These are phyloP conservation scores for Udeniomyces megalosporus DNA, from an alignment of 768 basidiomycete species.

Conservation along the genomic window DNA sequence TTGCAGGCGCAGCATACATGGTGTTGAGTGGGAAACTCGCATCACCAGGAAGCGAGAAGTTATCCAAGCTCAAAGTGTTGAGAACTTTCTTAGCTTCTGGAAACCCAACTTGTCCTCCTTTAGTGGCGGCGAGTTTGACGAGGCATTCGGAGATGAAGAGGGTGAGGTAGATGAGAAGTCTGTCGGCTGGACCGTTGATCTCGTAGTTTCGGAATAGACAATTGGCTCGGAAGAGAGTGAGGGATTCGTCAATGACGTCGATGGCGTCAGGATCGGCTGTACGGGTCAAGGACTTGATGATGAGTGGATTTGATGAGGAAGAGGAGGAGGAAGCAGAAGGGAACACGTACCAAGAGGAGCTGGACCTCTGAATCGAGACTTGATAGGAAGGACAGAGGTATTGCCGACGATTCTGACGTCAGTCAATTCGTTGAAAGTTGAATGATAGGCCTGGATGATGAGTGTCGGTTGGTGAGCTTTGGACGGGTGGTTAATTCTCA, in stretches of 20 bases:
- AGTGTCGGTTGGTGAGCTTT: not conserved
- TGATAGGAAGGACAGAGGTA: slow-evolving; percentile 74
- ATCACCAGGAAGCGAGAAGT: slow-evolving; percentile 86
- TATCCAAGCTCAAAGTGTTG: slow-evolving; percentile 84
- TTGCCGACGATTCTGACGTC: slow-evolving; percentile 78
- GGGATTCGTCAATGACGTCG: slow-evolving; percentile 89
- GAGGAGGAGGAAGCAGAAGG: not conserved
- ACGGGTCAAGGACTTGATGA: not conserved
- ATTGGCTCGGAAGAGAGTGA: slow-evolving; percentile 95
- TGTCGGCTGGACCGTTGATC: slow-evolving; percentile 94
- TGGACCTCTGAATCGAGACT: slow-evolving; percentile 79
- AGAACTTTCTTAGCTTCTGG: slow-evolving; percentile 71
- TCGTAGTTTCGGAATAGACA: slow-evolving; percentile 99
- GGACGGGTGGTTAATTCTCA: too few relatives aligned
- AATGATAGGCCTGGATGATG: slow-evolving; percentile 73
- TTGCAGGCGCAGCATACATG: slow-evolving; percentile 67
- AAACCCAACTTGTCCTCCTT: slow-evolving; percentile 28
- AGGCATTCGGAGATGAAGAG: slow-evolving; percentile 96
- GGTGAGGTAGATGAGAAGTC: slow-evolving; percentile 89
- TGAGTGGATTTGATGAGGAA: not conserved
- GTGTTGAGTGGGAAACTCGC: slow-evolving; percentile 85
- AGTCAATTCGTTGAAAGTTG: slow-evolving; percentile 59
- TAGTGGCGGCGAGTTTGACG: slow-evolving; percentile 50
- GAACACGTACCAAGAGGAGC: slow-evolving; percentile 44
- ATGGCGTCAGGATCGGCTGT: slow-evolving; percentile 64